Conservation (phyloP, 1,139 yeast species). For the Pichia sp. region DNA sequence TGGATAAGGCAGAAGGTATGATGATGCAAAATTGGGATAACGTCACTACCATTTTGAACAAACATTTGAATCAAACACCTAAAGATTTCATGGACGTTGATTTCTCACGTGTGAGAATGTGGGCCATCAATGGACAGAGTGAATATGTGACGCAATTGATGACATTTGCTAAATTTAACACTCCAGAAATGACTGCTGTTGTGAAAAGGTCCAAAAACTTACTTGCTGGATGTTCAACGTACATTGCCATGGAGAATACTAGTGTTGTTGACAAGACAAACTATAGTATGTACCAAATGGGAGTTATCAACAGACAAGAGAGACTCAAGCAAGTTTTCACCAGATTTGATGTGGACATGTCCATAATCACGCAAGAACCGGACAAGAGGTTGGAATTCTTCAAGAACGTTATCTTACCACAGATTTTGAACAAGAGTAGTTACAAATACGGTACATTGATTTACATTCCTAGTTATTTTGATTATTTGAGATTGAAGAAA, state of each 20-base stretch:
- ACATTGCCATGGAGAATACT: conserved; percentile 21
- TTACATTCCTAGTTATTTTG: conserved; percentile 82
- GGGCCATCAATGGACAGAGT: conserved; percentile 87
- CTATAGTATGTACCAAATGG: conserved; percentile 24
- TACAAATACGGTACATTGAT: conserved; percentile 67
- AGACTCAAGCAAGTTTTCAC: conserved; percentile 68
- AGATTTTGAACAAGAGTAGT: conserved; percentile 48
- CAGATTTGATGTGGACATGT: conserved; percentile 46
- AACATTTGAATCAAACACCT: conserved; percentile 71
- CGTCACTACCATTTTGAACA: conserved; percentile 54
- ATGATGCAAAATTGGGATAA: conserved; percentile 96
- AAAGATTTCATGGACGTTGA: conserved; percentile 69
- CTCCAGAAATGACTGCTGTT: conserved; percentile 71
- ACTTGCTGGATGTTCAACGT: conserved; percentile 28
- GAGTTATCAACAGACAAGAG: conserved; percentile 46
- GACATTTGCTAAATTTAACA: conserved; percentile 61
- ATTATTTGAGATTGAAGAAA: conserved; percentile 71
- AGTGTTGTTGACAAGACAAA: conserved; percentile 27
- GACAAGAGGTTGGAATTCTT: conserved; percentile 77
- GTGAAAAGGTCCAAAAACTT: conserved; percentile 36
- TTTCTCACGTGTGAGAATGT: conserved; percentile 85
- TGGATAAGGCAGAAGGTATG: conserved; percentile 81
- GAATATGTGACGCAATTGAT: conserved; percentile 68
- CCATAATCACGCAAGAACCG: conserved; percentile 57
- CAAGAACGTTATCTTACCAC: conserved; percentile 65